Evolutionary conservation across 805 yeast genomes (phyloP).

Genomic region (Novakomyces olei): DNA sequence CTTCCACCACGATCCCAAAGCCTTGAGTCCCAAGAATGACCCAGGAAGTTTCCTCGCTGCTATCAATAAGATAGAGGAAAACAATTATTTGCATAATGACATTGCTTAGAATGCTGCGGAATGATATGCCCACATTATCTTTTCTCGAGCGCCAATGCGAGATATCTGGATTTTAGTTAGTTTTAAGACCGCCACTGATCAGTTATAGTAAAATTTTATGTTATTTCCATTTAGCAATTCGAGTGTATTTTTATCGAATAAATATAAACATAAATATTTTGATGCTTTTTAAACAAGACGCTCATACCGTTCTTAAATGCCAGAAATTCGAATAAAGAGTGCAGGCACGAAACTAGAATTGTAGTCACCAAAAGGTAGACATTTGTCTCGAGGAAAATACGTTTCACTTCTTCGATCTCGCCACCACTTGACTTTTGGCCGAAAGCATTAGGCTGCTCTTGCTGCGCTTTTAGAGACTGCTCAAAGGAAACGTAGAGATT

Average conservation of each 20-base stretch:
- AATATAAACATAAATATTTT: slow-evolving; percentile 1
- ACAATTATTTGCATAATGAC: slow-evolving; percentile 21
- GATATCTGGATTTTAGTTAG: slow-evolving; percentile 13
- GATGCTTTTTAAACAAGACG: too few relatives aligned
- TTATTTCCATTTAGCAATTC: too few relatives aligned
- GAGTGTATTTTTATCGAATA: too few relatives aligned
- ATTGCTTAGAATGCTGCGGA: slow-evolving; percentile 20
- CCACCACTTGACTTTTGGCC: slow-evolving; percentile 15
- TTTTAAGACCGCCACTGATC: too few relatives aligned
- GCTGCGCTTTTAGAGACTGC: slow-evolving; percentile 16
- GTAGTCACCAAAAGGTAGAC: slow-evolving; percentile 18
- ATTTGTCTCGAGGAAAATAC: slow-evolving; percentile 19
- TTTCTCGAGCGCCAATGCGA: slow-evolving; percentile 22
- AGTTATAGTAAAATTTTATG: too few relatives aligned
- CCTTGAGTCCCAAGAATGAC: slow-evolving; percentile 20
- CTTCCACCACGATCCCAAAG: slow-evolving; percentile 20
- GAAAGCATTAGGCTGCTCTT: too few relatives aligned
- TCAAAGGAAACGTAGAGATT: slow-evolving; percentile 14
- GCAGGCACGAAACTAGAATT: slow-evolving; percentile 16
- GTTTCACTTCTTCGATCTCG: slow-evolving; percentile 19
- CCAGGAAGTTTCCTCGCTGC: slow-evolving; percentile 19
- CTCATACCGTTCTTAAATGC: slow-evolving; percentile 19
- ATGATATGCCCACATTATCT: slow-evolving; percentile 21
- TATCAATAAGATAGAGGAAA: slow-evolving; percentile 19
- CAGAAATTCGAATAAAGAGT: slow-evolving; percentile 19